Evolutionary conservation across 352 stramenopile species (phyloP), one percentile per base, ranked within the genome.

Genomic region (Globisporangium irregulare): DNA sequence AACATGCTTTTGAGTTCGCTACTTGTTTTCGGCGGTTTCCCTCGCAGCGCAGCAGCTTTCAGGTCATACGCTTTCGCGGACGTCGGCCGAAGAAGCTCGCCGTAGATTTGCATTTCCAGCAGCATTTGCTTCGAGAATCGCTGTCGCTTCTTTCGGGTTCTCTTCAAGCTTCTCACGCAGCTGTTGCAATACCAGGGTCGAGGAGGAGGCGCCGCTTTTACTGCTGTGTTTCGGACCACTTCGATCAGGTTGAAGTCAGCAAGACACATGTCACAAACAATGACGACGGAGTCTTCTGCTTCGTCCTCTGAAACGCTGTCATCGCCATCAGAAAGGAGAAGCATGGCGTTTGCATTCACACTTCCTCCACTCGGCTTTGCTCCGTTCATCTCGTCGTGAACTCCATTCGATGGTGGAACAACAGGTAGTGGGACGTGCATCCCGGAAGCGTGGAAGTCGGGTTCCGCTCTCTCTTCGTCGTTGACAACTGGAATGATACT

Each of bases 121-220:
- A 93, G 73, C 86, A 95, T 93, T 69, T 94, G 87, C 71, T 92
- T 93, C 2, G 86, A 93, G 29, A 93, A 90, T 0, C 86, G 81
- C 61, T 89, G 83, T 48, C 81, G 89, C 58, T 89, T 92, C 64
- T 93, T 95, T 12, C 87, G 74, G 27, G 86, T 90, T 27, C 86
- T 81, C 71, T 95, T 95, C 7, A 95, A 66, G 15, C 80, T 78
- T 20, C 80, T 75, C 1, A 93, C 62, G 46, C 87, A 95, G 7
- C 73, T 72, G 18, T 73, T 77, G 59, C 86, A 95, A 62, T 90
- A 90, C 87, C 87, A 95, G 5, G 84, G 87, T 9, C 84, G 78
- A 59, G 87, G 80, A 10, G 84, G 80, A 18, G 84, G 83, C 3
- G 84, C 67, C 3, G 64, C 62, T 46, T 64, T 72, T 15, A 63